Base-by-base conservation (phyloP, 768 basidiomycete genomes). In the Lentinula boryana region DNA sequence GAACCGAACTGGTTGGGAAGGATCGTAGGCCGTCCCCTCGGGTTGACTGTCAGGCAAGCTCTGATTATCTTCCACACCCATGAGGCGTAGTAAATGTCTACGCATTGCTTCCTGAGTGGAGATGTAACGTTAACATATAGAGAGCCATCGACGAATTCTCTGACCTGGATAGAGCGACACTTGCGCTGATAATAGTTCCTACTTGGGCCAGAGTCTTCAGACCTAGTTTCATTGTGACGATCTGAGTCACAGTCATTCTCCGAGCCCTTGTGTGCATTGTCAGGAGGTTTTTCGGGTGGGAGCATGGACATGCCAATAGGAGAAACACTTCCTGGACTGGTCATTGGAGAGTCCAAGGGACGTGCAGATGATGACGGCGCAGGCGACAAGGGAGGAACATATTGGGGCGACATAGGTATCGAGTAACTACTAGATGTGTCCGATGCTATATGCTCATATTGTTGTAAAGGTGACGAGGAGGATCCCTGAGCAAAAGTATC, bases 111-210 rank as follows among this genome's bases (percentile, higher is more conserved):
- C 83, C 89, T 90, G 48, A 27, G 13, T 66, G 18, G 58, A 40
- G 51, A 51, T 27, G 8, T 44, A 41, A 27, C 51, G 59, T 50
- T 31, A 35, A 60, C 44, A 41, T 41, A 36, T 41, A 15, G 23
- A 50, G 56, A 5, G 44, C 27, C 44, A 15, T 58, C 18, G 9
- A 18, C 1, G 44, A 61, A 62, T 51, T 33, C 12, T 69, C 75
- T 64, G 70, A 87, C 89, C 68, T 89, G 84, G 23, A 91, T 83
- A 0, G 87, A 90, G 41, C 87, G 75, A 70, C 82, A 84, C 10
- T 84, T 80, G 44, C 68, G 82, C 69, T 89, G 88, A 63, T 86
- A 87, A 56, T 86, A 84, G 63, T 80, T 87, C 18, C 66, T 69
- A 23, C 66, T 69, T 8, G 65, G 63, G 27, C 65, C 62, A 8